A percentile compares a stretch with the other conserved stretches of the same genome.
These are phyloP conservation scores for Ceriops tagal DNA, from an alignment of 345 rosid genomes.

Conservation along the genomic window DNA sequence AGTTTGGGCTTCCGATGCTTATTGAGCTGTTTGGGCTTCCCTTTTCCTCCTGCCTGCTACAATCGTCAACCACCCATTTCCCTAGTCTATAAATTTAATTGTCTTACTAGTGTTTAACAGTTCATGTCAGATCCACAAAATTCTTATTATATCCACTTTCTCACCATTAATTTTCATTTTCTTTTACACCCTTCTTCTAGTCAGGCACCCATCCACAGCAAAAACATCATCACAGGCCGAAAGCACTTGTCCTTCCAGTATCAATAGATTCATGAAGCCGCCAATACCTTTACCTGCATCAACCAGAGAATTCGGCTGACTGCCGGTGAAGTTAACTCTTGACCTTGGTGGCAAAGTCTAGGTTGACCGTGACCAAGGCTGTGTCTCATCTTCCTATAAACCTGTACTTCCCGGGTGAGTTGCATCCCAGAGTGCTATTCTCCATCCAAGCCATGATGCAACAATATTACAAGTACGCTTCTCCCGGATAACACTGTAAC, in stretches of 20 bases:
- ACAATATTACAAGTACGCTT: background rate
- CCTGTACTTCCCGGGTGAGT: background rate
- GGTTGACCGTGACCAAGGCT: background rate
- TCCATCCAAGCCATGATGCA: background rate
- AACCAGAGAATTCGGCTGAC: background rate
- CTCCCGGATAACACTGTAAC: background rate
- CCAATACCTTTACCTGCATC: background rate
- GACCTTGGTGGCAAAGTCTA: background rate
- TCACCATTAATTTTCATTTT: too few relatives aligned
- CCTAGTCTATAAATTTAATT: too few relatives aligned
- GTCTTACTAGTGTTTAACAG: too few relatives aligned
- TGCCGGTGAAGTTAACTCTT: background rate
- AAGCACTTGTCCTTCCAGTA: constrained; percentile 4
- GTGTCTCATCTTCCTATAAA: background rate
- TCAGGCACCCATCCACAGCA: background rate
- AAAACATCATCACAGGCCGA: background rate
- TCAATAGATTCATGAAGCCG: background rate
- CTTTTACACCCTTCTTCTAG: background rate
- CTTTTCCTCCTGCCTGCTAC: too few relatives aligned
- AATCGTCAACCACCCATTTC: too few relatives aligned
- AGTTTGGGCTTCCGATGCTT: too few relatives aligned
- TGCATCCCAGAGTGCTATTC: background rate
- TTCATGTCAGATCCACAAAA: too few relatives aligned
- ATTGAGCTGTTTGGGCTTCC: too few relatives aligned
- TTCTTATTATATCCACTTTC: too few relatives aligned